These are phyloP conservation scores for Talaromyces sp. DNA, from an alignment of 2,329 filamentous ascomycete species.

Conservation along the genomic window DNA sequence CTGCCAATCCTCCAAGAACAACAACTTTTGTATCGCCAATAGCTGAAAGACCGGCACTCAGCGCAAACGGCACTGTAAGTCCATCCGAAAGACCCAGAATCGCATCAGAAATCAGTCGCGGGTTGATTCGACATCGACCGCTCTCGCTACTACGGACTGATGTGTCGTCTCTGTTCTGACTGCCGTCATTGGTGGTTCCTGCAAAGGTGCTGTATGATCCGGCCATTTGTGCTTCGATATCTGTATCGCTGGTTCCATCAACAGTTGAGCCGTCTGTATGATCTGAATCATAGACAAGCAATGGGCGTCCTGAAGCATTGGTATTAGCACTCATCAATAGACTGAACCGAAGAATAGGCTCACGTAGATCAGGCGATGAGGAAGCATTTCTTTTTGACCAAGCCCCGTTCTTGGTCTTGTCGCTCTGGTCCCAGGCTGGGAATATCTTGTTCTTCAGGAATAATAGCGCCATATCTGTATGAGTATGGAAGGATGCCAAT, in stretches of 20 bases:
- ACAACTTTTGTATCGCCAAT: conserved; percentile 59
- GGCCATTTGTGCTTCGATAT: conserved; percentile 31
- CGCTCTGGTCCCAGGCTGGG: conserved; percentile 20
- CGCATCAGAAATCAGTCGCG: conserved; percentile 53
- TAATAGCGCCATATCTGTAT: conserved; percentile 33
- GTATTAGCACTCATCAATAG: not conserved
- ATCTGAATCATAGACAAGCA: conserved; percentile 28
- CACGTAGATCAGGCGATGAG: conserved; percentile 18
- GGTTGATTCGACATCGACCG: conserved; percentile 37
- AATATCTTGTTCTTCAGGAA: conserved; percentile 40
- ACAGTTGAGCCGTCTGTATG: conserved; percentile 22
- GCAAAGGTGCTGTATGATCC: conserved; percentile 35
- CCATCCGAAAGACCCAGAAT: conserved; percentile 72
- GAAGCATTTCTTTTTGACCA: conserved; percentile 13
- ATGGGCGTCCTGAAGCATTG: conserved; percentile 29
- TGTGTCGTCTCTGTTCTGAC: conserved; percentile 15
- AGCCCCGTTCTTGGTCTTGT: conserved; percentile 16
- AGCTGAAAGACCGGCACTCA: conserved; percentile 62
- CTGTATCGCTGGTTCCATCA: conserved; percentile 26
- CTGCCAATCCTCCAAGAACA: conserved; percentile 65
- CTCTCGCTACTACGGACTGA: conserved; percentile 19
- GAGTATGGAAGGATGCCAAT: not conserved
- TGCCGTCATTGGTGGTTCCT: not conserved
- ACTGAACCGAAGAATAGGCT: not conserved
- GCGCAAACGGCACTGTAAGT: conserved; percentile 69